phyloP scores from a whole-genome alignment of 768 basidiomycete genomes.

The Mycena leptocephala region DNA sequence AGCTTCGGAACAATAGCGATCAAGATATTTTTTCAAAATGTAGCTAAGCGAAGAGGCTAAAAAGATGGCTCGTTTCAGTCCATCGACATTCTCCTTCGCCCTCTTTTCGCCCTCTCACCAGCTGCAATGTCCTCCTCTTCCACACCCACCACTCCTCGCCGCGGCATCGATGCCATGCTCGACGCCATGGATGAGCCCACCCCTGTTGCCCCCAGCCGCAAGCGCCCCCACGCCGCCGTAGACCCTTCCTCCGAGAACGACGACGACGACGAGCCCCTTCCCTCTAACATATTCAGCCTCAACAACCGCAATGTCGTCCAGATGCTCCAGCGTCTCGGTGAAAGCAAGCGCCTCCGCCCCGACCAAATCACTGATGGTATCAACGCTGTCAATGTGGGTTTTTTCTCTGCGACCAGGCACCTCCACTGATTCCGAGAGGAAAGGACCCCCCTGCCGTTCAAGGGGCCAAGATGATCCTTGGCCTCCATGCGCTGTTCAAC shows the following conservation, averaged over 20 bases:
- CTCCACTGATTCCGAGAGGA: background rate
- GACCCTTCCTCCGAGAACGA: background rate
- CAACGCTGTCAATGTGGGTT: background rate
- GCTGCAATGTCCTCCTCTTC: background rate
- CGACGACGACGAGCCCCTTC: background rate
- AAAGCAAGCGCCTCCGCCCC: background rate
- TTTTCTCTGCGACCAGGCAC: background rate
- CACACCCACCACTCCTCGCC: background rate
- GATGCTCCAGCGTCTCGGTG: background rate
- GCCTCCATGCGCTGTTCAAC: background rate
- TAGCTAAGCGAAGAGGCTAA: background rate
- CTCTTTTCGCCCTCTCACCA: background rate
- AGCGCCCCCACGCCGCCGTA: background rate
- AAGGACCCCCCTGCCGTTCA: background rate
- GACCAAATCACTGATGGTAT: conserved; percentile 10
- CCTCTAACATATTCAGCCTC: background rate
- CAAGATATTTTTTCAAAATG: background rate
- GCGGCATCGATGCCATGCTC: background rate
- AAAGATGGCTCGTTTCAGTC: background rate
- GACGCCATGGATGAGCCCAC: background rate
- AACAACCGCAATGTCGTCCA: background rate
- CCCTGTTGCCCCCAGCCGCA: background rate
- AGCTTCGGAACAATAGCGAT: background rate
- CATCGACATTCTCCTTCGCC: background rate
- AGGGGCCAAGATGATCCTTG: background rate